Evolutionary conservation across 2,329 filamentous ascomycete genomes (phyloP).

Genomic region (Myotisia sp.): DNA sequence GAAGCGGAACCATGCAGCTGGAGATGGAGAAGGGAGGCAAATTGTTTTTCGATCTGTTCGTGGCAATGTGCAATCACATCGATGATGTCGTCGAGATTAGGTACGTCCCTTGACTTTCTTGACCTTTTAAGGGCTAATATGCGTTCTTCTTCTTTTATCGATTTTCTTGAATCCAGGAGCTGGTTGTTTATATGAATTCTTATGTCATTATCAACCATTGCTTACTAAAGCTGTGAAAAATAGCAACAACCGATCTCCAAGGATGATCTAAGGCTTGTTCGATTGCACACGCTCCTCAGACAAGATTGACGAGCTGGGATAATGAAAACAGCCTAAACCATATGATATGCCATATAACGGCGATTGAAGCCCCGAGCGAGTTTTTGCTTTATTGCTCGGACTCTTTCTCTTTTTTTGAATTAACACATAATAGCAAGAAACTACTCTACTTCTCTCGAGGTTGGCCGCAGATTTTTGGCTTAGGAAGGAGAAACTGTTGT

Average conservation of each 20-base stretch:
- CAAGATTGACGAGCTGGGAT: constrained; percentile 13
- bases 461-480: constrained; percentile 34
- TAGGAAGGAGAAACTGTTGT: constrained; percentile 16
- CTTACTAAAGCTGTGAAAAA: constrained; percentile 11
- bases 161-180: constrained; percentile 3
- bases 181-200: not conserved
- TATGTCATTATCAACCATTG: not conserved
- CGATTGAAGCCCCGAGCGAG: constrained; percentile 12
- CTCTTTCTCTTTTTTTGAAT: constrained; percentile 5
- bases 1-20: constrained; percentile 95
- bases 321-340: constrained; percentile 17
- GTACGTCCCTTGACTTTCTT: constrained; percentile 37
- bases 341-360: constrained; percentile 23
- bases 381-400: constrained; percentile 4
- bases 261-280: constrained; percentile 35
- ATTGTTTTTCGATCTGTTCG: constrained; percentile 96
- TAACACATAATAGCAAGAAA: constrained; percentile 2
- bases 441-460: constrained; percentile 26
- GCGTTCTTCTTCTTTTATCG: constrained; percentile 9
- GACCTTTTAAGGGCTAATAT: constrained; percentile 10
- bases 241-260: constrained; percentile 40
- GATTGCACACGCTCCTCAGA: constrained; percentile 17
- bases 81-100: constrained; percentile 85
- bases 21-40: constrained; percentile 94
- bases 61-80: constrained; percentile 95